phyloP scores from a whole-genome alignment of 2,329 filamentous ascomycete genomes.

The Lachnellula hyalina region DNA sequence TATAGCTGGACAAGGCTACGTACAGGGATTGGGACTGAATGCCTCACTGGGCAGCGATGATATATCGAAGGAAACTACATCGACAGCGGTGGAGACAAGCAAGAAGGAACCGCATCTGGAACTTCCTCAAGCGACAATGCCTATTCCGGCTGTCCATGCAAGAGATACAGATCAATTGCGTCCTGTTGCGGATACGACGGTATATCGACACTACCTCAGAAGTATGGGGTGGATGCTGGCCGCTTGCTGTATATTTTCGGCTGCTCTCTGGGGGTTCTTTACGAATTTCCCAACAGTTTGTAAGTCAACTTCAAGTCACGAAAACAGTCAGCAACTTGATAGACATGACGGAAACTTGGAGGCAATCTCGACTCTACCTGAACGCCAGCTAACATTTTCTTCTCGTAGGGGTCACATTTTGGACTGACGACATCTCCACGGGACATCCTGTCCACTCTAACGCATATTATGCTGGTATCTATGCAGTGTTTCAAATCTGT shows the following conservation, averaged over 20 bases:
- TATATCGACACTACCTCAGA: constrained; percentile 22
- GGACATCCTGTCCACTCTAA: constrained; percentile 17
- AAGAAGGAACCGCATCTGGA: neutral
- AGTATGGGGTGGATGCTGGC: constrained; percentile 13
- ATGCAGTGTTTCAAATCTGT: constrained; percentile 26
- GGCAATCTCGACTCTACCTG: no score
- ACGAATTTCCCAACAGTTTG: constrained; percentile 27
- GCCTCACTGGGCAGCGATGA: constrained; percentile 21
- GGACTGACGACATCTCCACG: constrained; percentile 20
- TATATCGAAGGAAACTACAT: neutral
- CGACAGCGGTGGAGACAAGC: constrained; percentile 8
- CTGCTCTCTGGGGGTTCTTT: constrained; percentile 22
- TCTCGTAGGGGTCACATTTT: constrained; percentile 20
- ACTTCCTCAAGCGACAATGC: constrained; percentile 1
- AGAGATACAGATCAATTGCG: constrained; percentile 29
- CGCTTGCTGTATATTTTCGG: constrained; percentile 12
- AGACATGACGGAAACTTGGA: no score
- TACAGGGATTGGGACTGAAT: constrained; percentile 31
- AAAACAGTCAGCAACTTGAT: neutral
- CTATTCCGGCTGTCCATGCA: neutral
- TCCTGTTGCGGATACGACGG: constrained; percentile 10
- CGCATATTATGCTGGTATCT: constrained; percentile 26
- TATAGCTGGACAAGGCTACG: constrained; percentile 10
- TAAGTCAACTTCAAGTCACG: constrained; percentile 4
- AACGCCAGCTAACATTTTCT: neutral